Base-by-base conservation (phyloP, 371 early-diverging fungal genomes). In the Mucor piriformis region DNA sequence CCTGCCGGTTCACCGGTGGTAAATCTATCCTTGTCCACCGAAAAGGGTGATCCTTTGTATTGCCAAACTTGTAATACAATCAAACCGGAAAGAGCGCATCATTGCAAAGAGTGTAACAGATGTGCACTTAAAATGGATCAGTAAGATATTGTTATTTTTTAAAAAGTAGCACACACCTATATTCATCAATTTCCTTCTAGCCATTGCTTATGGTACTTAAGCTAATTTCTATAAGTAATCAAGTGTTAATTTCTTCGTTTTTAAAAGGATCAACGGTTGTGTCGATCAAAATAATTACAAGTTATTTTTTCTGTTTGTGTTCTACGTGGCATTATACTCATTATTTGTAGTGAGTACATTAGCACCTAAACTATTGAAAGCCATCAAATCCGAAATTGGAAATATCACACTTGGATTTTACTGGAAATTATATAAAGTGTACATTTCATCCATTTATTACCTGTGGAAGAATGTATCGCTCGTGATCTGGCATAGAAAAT, bases 111-210 rank as follows among this genome's bases (percentile, higher is more conserved):
- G 11, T 70, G 70, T 16, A 32, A 66, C 10, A 20, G 27, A 21
- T 70, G 70, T 53, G 44, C 48, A 23, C 55, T 63, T 2, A 67
- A 63, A 20, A 70, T 70, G 70, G 70, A 70, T 35, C 70, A 69
- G 72, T 61, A 65, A 67, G 58, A 18, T 42, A 20, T 16, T 15
- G 23, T 27, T 13, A 13, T 32, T 38, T n/a, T 1, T 8, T 35
- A 29, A 6, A 6, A 3, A n/a, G n/a, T n/a, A n/a, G n/a, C n/a
- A n/a, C n/a, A n/a, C n/a, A n/a, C n/a, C n/a, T n/a, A n/a, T n/a
- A n/a, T n/a, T n/a, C n/a, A n/a, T n/a, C n/a, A 6, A 3, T 25
- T 13, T 24, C 42, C 38, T 13, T 38, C 0, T 64, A 68, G 69
- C 20, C 69, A 68, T 48, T 68, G 69, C 12, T 16, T 63, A 20